Evolutionary conservation across 768 basidiomycete species (phyloP), one percentile per base, ranked within the genome.

Genomic region (Kwoniella botswanensis): DNA sequence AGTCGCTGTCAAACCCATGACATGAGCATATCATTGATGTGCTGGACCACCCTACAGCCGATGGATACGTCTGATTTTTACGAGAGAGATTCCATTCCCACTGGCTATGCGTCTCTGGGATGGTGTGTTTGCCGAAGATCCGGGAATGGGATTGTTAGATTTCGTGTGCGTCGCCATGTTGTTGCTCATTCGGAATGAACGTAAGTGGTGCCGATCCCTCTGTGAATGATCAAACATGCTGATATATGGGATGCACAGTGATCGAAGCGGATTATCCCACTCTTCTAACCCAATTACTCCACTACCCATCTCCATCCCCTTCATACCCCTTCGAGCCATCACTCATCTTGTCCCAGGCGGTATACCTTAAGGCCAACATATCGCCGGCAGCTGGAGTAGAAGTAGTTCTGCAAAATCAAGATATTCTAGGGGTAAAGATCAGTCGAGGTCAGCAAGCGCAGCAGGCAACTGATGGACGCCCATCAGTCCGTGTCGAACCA

Each of bases 131-230:
- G 93, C 96, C 0, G 90, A 89, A 71, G 93, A 94, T 84, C 88
- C 92, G 21, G 86, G 90, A 0, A 85, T 96, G 35, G 89, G 90
- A 62, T 84, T 97, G 46, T 89, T 91, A 0, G 89, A 90, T 64
- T 95, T 92, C 91, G 86, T 96, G 62, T 94, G 93, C 79, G 90
- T 98, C 21, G 92, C 93, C 1, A 95, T 98, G 94, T 88, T 99
- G 18, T 88, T 98, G 66, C 90, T 97, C 64, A 93, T 98, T 77
- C 90, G 97, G 59, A 94, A 94, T 79, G 87, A 92, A 79, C 83
- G 94, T 94, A 75, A 84, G 93, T 85, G 42, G 52, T 41, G 26
- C 44, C 59, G 22, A n/a, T 62, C 10, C 59, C 18, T 61, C 17
- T 59, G 29, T 11, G 35, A 44, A 43, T 62, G 18, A 4, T 42